Percentiles rank a stretch among this genome's conserved stretches.
phyloP scores from a whole-genome alignment of 768 basidiomycete genomes.

The Termitomyces sp. region DNA sequence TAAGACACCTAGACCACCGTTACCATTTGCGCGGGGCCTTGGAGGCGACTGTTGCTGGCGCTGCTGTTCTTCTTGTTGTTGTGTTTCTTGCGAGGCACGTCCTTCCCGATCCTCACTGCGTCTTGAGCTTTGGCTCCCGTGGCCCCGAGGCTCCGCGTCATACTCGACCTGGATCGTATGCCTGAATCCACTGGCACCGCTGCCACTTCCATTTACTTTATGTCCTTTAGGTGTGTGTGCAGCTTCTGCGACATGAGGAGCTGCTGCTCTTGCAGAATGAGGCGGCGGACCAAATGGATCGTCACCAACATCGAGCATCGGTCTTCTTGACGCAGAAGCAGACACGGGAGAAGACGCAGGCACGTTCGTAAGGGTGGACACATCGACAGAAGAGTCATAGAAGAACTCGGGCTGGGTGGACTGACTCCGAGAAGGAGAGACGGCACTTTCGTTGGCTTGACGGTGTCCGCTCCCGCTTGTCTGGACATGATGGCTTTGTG shows the following conservation, averaged over 20 bases:
- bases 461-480: conserved; percentile 17
- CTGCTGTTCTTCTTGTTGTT: not conserved
- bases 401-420: conserved; percentile 68
- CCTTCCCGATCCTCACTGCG: conserved; percentile 25
- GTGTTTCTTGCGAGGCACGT: not conserved
- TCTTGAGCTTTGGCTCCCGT: conserved; percentile 19
- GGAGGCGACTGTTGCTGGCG: not conserved
- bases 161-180: conserved; percentile 99
- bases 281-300: conserved; percentile 68
- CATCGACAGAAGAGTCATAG: conserved; percentile 68
- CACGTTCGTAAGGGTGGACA: conserved; percentile 26
- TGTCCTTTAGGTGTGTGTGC: conserved; percentile 30
- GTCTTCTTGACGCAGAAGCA: conserved; percentile 17
- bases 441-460: conserved; percentile 19
- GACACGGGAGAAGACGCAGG: conserved; percentile 24
- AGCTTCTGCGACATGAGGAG: conserved; percentile 9
- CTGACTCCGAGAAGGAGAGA: conserved; percentile 32
- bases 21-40: not conserved
- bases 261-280: conserved; percentile 8
- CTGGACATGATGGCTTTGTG: conserved; percentile 54
- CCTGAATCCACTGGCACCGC: conserved; percentile 41
- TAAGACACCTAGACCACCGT: conserved; percentile 1
- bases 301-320: conserved; percentile 41
- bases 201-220: conserved; percentile 40
- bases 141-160: conserved; percentile 43